Evolutionary conservation across 805 yeast genomes (phyloP).

Genomic region (Diddensiella transvaalensis): DNA sequence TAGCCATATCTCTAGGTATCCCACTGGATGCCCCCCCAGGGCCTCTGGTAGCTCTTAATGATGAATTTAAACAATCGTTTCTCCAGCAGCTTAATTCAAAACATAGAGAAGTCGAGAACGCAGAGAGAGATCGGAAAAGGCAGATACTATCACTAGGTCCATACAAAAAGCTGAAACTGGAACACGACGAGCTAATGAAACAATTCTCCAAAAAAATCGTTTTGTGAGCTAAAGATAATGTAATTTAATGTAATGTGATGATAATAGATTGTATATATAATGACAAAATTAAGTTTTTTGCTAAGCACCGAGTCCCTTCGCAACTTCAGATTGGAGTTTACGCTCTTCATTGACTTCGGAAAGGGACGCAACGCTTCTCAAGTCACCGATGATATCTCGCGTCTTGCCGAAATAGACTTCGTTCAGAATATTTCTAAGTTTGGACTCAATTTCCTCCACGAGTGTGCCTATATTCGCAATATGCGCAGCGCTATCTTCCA

Average conservation of each 20-base stretch:
- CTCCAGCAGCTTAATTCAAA: not conserved
- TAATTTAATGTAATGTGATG: too few relatives aligned
- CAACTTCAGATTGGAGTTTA: slow-evolving; percentile 41
- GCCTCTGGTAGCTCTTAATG: not conserved
- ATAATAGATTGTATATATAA: not conserved
- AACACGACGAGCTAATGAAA: not conserved
- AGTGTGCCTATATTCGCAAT: slow-evolving; percentile 79
- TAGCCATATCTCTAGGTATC: not conserved
- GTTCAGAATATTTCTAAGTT: slow-evolving; percentile 79
- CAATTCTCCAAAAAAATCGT: not conserved
- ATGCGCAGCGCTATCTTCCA: slow-evolving; percentile 59
- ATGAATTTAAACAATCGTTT: not conserved
- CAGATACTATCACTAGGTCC: not conserved
- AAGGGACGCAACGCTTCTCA: slow-evolving; percentile 44
- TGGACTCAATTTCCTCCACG: slow-evolving; percentile 84
- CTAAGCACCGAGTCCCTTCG: slow-evolving; percentile 33
- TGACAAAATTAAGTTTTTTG: not conserved
- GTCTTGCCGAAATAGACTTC: slow-evolving; percentile 96
- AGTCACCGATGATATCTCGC: slow-evolving; percentile 75
- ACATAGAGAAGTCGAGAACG: not conserved
- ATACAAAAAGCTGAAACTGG: not conserved
- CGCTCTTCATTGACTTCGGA: slow-evolving; percentile 38
- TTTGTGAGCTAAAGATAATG: not conserved
- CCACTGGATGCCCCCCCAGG: not conserved
- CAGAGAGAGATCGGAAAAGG: not conserved